Evolutionary conservation across 768 basidiomycete genomes (phyloP).

Genomic region (Suillus hirtellus): DNA sequence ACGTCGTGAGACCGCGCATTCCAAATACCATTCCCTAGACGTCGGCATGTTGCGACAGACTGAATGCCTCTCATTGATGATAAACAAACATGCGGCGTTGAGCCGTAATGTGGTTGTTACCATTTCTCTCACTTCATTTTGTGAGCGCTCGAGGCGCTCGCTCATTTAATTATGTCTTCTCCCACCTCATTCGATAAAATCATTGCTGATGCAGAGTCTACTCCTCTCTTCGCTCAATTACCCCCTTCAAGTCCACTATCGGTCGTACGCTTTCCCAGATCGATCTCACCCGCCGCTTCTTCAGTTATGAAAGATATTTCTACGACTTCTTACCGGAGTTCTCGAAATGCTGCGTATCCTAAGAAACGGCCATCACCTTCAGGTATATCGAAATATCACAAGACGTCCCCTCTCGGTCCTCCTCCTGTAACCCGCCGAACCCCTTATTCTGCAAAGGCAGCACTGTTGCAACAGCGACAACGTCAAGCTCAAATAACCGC

Average conservation of each 20-base stretch:
- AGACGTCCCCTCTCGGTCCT: conserved; percentile 48
- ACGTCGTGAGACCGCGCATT: conserved; percentile 10
- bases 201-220: conserved; percentile 22
- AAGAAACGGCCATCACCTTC: conserved; percentile 86
- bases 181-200: conserved; percentile 10
- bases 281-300: conserved; percentile 29
- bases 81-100: not conserved
- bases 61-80: not conserved
- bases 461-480: conserved; percentile 62
- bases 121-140: not conserved
- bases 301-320: conserved; percentile 80
- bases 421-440: conserved; percentile 57
- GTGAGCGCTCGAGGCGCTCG: conserved; percentile 12
- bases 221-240: conserved; percentile 22
- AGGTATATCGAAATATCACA: conserved; percentile 71
- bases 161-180: conserved; percentile 11
- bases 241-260: conserved; percentile 41
- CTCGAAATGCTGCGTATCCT: conserved; percentile 69
- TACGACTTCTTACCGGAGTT: conserved; percentile 54
- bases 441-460: conserved; percentile 64
- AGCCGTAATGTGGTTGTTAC: not conserved
- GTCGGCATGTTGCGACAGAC: not conserved
- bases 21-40: not conserved
- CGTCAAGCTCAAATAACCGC: conserved; percentile 69
- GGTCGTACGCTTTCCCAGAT: conserved; percentile 44